Conservation (phyloP, 169 alveolate genomes). For the Plasmodium relictum region DNA sequence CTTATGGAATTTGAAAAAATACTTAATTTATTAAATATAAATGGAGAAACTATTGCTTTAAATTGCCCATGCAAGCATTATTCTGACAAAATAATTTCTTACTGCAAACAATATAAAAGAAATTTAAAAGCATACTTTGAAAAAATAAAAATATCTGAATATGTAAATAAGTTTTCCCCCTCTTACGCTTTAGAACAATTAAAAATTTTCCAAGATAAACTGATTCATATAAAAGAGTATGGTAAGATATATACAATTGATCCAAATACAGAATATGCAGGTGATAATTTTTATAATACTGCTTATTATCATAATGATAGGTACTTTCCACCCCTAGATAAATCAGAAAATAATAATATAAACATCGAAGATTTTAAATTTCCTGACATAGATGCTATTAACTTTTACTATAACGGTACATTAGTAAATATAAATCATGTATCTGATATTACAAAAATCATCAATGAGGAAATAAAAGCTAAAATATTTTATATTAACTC, state of each 20-base stretch:
- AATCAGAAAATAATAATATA: neutral
- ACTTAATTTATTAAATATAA: constrained; percentile 29
- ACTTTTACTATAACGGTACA: constrained; percentile 25
- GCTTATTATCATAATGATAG: constrained; percentile 34
- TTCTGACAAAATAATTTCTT: constrained; percentile 20
- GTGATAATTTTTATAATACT: neutral
- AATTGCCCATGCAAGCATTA: constrained; percentile 52
- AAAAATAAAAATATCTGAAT: constrained; percentile 5
- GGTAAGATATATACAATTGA: constrained; percentile 1
- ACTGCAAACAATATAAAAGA: constrained; percentile 16
- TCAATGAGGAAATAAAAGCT: constrained; percentile 55
- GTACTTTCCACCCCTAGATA: constrained; percentile 1
- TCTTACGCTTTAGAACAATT: constrained; percentile 7
- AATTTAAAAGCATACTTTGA: constrained; percentile 10
- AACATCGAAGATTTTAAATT: constrained; percentile 2
- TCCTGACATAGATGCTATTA: constrained; percentile 14
- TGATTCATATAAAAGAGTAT: constrained; percentile 22
- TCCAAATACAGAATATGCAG: neutral
- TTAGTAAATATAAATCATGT: constrained; percentile 15
- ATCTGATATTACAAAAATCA: constrained; percentile 12
- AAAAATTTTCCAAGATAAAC: constrained; percentile 25
- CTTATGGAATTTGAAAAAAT: constrained; percentile 6
- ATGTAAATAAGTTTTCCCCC: constrained; percentile 14
- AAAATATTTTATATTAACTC: constrained; percentile 59
- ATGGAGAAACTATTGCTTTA: constrained; percentile 44